phyloP scores from a whole-genome alignment of 2,329 filamentous ascomycete species.

The Epichloe coenophiala region DNA sequence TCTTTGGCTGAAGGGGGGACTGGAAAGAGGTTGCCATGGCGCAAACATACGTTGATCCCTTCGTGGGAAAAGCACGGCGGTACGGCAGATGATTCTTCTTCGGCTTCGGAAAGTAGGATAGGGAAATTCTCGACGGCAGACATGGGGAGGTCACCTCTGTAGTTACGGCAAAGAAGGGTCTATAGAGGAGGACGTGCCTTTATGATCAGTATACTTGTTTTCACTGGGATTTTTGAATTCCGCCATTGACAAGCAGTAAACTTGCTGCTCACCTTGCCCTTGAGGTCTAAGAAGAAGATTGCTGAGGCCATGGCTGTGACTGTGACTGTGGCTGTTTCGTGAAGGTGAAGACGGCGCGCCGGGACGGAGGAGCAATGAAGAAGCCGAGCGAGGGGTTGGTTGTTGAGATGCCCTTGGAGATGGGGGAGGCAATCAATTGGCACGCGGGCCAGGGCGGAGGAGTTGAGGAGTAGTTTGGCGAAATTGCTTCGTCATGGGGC shows the following conservation, averaged over 20 bases:
- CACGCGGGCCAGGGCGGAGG: conserved; percentile 11
- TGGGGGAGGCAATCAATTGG: conserved; percentile 12
- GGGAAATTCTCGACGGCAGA: conserved; percentile 98
- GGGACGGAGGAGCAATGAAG: neutral
- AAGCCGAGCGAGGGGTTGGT: neutral
- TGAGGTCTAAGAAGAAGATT: conserved; percentile 95
- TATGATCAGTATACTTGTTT: neutral
- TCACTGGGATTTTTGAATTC: neutral
- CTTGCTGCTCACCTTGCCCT: conserved; percentile 70
- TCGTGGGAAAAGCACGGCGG: conserved; percentile 97
- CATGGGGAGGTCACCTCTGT: conserved; percentile 97
- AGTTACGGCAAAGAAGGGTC: conserved; percentile 97
- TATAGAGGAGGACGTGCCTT: conserved; percentile 21
- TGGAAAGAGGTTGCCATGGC: neutral
- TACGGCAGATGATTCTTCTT: conserved; percentile 96
- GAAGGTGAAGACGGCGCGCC: neutral
- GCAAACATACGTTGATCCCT: conserved; percentile 75
- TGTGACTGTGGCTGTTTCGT: neutral
- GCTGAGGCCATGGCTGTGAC: conserved; percentile 82
- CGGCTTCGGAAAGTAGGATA: conserved; percentile 86
- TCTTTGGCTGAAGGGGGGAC: neutral
- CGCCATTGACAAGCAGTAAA: neutral
- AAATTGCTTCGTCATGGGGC: conserved; percentile 1
- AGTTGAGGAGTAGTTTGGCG: neutral
- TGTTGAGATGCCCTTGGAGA: neutral